Base-by-base conservation (phyloP, 768 basidiomycete genomes). In the Suillus bovinus region DNA sequence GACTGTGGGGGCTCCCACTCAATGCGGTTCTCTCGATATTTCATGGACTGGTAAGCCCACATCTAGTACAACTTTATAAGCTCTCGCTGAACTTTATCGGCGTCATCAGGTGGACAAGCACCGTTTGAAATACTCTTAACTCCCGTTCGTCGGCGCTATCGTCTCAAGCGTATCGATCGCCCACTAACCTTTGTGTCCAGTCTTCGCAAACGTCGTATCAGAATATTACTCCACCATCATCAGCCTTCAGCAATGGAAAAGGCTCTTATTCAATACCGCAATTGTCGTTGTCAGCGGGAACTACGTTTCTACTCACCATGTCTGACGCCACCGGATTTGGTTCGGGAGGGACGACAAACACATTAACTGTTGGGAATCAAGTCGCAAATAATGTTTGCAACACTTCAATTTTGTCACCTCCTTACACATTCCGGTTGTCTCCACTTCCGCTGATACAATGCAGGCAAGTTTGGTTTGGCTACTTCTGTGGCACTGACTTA, bases 391-490 rank as follows among this genome's bases (percentile, higher is more conserved):
- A 66, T 11, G 72, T 65, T 13, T 92, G 90, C 73, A 77, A 84
- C 63, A 83, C 82, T 0, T 74, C 77, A 13, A 69, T 73, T 66
- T 80, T 83, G 46, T 75, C 70, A 14, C 67, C 80, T 54, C 71
- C 71, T 27, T 89, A 86, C 69, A 60, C 71, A 29, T 87, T 82
- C 67, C 68, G 79, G 59, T 67, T 86, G n/a, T 79, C 46, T 7
- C 85, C 62, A 67, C 73, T 33, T 78, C 86, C 13, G 33, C 74
- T 88, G 42, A 75, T 79, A 62, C 86, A 90, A 71, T 90, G 89
- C 81, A 75, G 80, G 88, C 85, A 67, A 68, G 80, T 55, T 24
- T 29, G 17, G 47, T 0, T 50, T 4, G n/a, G n/a, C 53, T 10
- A n/a, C n/a, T 14, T 61, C 31, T 39, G 54, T 33, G 46, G 17